These are phyloP conservation scores for Zostera marina DNA, from an alignment of 116 monocot species.

Conservation along the genomic window DNA sequence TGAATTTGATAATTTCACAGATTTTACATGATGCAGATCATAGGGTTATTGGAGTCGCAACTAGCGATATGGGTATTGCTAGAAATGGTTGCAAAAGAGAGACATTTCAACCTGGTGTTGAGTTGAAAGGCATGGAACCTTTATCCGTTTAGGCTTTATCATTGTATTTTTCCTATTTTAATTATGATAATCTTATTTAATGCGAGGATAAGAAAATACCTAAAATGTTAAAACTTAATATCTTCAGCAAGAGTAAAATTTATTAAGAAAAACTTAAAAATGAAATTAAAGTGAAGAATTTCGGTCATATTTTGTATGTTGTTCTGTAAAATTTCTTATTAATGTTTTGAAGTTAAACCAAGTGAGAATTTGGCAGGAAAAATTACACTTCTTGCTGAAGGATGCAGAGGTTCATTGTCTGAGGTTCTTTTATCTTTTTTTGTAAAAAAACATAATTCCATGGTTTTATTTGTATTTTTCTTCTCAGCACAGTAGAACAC, in stretches of 20 bases:
- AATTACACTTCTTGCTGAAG: conserved; percentile 89
- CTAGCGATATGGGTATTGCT: conserved; percentile 91
- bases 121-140: conserved; percentile 52
- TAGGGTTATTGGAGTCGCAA: conserved; percentile 75
- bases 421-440: conserved; percentile 37
- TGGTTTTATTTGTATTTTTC: conserved; percentile 2
- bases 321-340: neutral
- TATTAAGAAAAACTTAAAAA: neutral
- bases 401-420: conserved; percentile 95
- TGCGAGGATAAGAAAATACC: too few relatives aligned
- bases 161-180: too few relatives aligned
- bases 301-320: neutral
- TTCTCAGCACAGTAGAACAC: neutral
- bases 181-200: too few relatives aligned
- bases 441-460: too few relatives aligned
- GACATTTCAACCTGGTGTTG: conserved; percentile 86
- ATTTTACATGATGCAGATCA: conserved; percentile 72
- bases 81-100: conserved; percentile 92
- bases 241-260: too few relatives aligned
- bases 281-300: neutral
- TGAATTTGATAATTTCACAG: conserved; percentile 40
- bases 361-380: conserved; percentile 45
- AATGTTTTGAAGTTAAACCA: conserved; percentile 1
- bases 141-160: too few relatives aligned
- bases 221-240: too few relatives aligned